Evolutionary conservation across 2,329 filamentous ascomycete species (phyloP).

Genomic region (Colletotrichum sp.): DNA sequence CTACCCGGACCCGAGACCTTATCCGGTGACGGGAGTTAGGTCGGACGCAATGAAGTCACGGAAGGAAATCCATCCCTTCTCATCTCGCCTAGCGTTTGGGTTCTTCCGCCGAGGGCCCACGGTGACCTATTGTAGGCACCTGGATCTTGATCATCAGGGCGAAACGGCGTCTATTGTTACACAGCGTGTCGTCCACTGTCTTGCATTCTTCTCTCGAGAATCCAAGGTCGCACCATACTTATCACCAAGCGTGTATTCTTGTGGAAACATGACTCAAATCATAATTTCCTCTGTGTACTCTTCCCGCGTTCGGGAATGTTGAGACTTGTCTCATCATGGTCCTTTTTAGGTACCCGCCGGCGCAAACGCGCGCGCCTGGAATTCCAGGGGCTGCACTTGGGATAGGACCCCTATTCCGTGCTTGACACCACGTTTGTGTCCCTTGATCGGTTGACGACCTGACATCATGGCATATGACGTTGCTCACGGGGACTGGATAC

Average conservation of each 20-base stretch:
- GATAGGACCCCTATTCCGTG: background rate
- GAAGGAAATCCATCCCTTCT: background rate
- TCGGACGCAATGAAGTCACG: background rate
- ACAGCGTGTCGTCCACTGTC: background rate
- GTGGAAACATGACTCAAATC: background rate
- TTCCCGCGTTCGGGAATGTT: conserved; percentile 9
- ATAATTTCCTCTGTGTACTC: conserved; percentile 6
- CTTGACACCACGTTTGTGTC: background rate
- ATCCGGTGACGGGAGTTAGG: background rate
- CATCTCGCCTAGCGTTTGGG: background rate
- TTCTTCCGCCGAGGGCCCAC: background rate
- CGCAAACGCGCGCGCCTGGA: background rate
- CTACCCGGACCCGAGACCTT: background rate
- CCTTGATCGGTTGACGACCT: background rate
- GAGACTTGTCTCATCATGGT: conserved; percentile 4
- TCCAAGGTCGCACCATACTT: background rate
- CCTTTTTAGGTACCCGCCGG: background rate
- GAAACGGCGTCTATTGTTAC: background rate
- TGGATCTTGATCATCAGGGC: background rate
- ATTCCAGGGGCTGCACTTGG: background rate
- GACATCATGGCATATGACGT: background rate
- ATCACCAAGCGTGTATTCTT: background rate
- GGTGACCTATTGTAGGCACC: background rate
- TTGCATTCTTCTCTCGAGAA: background rate
- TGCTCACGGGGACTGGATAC: background rate